Conservation (phyloP, 164 flowering plant species). For the Liquidambar formosana region DNA sequence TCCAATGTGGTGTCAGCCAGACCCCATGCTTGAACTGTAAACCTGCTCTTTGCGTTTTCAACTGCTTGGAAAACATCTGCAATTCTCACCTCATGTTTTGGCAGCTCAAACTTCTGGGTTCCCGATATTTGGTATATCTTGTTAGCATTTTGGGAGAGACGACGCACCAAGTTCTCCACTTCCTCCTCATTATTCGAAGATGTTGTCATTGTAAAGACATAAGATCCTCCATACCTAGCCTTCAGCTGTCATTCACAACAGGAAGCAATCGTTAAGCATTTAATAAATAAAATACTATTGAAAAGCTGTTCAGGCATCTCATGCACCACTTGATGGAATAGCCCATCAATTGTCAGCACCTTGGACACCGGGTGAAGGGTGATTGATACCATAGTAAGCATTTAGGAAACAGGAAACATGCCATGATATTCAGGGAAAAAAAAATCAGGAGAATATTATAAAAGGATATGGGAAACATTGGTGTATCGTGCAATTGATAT, state of each 20-base stretch:
- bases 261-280: background rate
- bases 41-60: conserved; percentile 70
- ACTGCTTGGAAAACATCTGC: conserved; percentile 85
- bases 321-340: no score
- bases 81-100: conserved; percentile 75
- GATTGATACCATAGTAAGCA: no score
- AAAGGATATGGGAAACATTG: no score
- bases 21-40: conserved; percentile 91
- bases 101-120: conserved; percentile 91
- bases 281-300: background rate
- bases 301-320: background rate
- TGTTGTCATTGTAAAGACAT: conserved; percentile 91
- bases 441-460: no score
- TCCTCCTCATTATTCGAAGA: conserved; percentile 65
- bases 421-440: no score
- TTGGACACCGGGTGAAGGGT: no score
- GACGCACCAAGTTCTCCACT: conserved; percentile 57
- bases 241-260: conserved; percentile 59
- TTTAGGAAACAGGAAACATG: no score
- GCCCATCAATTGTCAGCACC: no score
- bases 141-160: conserved; percentile 62
- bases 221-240: conserved; percentile 93
- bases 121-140: conserved; percentile 82
- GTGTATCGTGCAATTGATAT: no score
- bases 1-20: conserved; percentile 91